Base-by-base conservation (phyloP, 225 moss, liverwort and hornwort species). In the Physcomitrium patens region DNA sequence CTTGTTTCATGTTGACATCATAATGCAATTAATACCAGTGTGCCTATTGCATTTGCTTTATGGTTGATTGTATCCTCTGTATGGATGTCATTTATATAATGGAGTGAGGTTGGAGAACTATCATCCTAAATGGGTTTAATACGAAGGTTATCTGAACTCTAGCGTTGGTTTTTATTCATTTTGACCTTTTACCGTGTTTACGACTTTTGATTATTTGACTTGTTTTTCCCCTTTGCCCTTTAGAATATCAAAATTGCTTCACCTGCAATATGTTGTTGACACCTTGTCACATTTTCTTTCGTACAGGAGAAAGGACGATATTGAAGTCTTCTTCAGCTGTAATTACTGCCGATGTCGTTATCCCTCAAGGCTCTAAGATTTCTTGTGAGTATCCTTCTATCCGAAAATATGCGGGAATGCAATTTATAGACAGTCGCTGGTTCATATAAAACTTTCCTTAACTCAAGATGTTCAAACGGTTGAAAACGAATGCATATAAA, bases 281-380 rank as follows among this genome's bases (percentile, higher is more conserved):
- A 7, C 22, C 7, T 65, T 27, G 7, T 64, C 54, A 53, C 76
- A 54, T 77, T 56, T 3, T 59, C 27, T 57, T 46, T 65, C 58
- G 58, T 61, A 79, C 94, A 97, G 97, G 97, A 73, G 93, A 93
- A 76, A 82, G 93, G 45, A 81, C 79, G 10, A 94, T 94, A 52
- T 23, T 97, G 89, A 94, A 86, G 84, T 86, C 88, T 13, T 78
- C 80, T 54, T 56, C 91, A 7, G 86, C 91, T 37, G 74, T 84
- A 3, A 74, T 92, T 17, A 78, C 84, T 60, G 90, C 96, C 0
- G 89, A 89, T 70, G 83, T 94, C 61, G 23, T 90, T 19, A 84
- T 97, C 55, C 83, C 76, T 18, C 71, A 78, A 22, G 94, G 96
- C 47, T 88, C 88, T 50, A 89, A 59, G 54, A 80, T 72, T 77